These are phyloP conservation scores for Leptodermis oblonga DNA, from an alignment of 257 asterid genomes.

Conservation along the genomic window DNA sequence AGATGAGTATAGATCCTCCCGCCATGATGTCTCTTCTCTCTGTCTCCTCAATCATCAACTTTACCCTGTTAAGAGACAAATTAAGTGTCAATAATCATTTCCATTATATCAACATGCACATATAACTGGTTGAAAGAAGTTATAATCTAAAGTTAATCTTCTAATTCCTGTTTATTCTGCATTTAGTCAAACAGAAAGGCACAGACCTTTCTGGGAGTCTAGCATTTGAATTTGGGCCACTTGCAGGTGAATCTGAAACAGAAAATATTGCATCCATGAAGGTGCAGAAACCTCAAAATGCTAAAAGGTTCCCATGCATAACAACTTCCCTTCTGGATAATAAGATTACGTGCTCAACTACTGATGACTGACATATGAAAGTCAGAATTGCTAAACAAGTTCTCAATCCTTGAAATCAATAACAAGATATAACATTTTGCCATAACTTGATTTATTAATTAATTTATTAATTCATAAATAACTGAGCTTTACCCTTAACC, in stretches of 20 bases:
- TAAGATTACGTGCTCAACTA: not conserved
- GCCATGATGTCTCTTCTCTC: constrained; percentile 90
- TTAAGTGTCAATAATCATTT: constrained; percentile 15
- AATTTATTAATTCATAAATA: too few relatives aligned
- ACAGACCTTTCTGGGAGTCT: constrained; percentile 93
- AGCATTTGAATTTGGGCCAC: constrained; percentile 66
- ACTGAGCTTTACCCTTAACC: not conserved
- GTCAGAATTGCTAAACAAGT: not conserved
- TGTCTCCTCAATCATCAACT: constrained; percentile 89
- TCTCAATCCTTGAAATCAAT: not conserved
- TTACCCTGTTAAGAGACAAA: constrained; percentile 58
- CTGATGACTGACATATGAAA: not conserved
- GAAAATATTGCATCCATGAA: constrained; percentile 4
- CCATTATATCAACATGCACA: not conserved
- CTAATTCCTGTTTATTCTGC: not conserved
- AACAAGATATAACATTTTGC: not conserved
- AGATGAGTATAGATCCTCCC: constrained; percentile 88
- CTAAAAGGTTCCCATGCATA: not conserved
- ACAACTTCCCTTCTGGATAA: not conserved
- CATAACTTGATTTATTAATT: too few relatives aligned
- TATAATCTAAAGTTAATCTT: not conserved
- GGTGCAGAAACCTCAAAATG: not conserved
- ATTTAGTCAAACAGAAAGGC: not conserved
- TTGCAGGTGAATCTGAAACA: constrained; percentile 68
- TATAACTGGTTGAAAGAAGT: not conserved